Percentiles rank a stretch among this genome's conserved stretches.
Conservation (phyloP, 2,329 filamentous ascomycete genomes). For the Periconia sp. region DNA sequence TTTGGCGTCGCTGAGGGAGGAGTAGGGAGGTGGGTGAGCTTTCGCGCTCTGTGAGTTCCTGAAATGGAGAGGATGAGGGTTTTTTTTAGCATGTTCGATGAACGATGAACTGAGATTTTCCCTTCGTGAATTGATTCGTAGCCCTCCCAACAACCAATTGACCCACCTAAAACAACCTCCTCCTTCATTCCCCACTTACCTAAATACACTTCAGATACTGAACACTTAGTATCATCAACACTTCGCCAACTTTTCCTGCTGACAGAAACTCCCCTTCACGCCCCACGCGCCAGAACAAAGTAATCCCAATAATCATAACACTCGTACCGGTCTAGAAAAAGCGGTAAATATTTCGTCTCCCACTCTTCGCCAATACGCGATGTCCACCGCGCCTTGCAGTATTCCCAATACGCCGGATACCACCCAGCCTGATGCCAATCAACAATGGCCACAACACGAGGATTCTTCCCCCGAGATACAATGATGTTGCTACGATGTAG, state of each 20-base stretch:
- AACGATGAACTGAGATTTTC: no score
- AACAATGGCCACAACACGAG: constrained; percentile 11
- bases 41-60: no score
- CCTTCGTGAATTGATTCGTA: no score
- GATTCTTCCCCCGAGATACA: constrained; percentile 1
- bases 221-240: no score
- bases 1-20: constrained; percentile 52
- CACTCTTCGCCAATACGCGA: constrained; percentile 14
- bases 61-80: not conserved
- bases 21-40: not conserved
- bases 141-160: no score
- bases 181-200: no score
- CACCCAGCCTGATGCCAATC: constrained; percentile 19
- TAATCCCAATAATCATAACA: constrained; percentile 18
- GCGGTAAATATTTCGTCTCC: constrained; percentile 13
- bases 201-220: no score
- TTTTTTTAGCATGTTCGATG: no score
- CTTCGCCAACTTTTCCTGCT: no score
- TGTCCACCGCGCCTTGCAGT: constrained; percentile 20
- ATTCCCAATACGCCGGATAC: constrained; percentile 17
- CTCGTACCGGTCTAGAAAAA: constrained; percentile 8
- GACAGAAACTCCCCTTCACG: no score
- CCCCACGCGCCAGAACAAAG: constrained; percentile 17
- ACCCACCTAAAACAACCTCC: no score
- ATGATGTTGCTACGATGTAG: constrained; percentile 22